These are phyloP conservation scores for Claviceps arundinis DNA, from an alignment of 2,329 filamentous ascomycete species.

Conservation along the genomic window DNA sequence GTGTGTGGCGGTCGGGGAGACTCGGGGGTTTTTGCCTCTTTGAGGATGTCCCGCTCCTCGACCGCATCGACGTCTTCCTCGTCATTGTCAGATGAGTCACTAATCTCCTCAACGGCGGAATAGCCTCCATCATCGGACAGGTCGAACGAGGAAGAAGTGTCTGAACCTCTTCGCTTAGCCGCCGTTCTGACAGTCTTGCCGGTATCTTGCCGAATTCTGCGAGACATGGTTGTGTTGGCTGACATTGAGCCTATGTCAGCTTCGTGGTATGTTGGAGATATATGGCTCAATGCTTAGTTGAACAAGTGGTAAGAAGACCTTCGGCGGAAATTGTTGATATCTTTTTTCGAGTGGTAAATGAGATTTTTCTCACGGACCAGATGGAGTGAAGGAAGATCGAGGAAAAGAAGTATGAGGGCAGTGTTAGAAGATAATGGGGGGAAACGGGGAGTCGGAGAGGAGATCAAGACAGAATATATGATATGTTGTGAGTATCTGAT, in stretches of 20 bases:
- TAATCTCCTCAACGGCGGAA: slow-evolving; percentile 66
- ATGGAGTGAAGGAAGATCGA: not conserved
- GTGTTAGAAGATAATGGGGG: not conserved
- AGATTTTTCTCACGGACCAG: not conserved
- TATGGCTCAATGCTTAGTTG: not conserved
- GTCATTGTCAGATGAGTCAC: slow-evolving; percentile 64
- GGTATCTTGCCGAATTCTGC: slow-evolving; percentile 38
- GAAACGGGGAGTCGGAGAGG: not conserved
- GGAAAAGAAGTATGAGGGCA: not conserved
- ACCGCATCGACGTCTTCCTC: slow-evolving; percentile 64
- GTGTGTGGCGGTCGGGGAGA: slow-evolving; percentile 36
- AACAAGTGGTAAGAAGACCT: not conserved
- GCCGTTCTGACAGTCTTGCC: slow-evolving; percentile 27
- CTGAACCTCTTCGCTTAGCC: slow-evolving; percentile 34
- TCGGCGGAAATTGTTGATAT: not conserved
- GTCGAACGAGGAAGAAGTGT: slow-evolving; percentile 40
- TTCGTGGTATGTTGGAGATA: not conserved
- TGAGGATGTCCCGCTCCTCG: slow-evolving; percentile 64
- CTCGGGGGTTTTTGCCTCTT: slow-evolving; percentile 26
- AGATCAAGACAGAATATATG: not conserved
- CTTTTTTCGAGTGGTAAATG: not conserved
- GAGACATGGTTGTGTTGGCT: slow-evolving; percentile 27
- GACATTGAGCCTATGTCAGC: not conserved
- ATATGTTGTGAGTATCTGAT: not conserved
- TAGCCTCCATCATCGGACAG: slow-evolving; percentile 62